Evolutionary conservation across 768 basidiomycete species (phyloP).

Genomic region (Dentipellis fragilis): DNA sequence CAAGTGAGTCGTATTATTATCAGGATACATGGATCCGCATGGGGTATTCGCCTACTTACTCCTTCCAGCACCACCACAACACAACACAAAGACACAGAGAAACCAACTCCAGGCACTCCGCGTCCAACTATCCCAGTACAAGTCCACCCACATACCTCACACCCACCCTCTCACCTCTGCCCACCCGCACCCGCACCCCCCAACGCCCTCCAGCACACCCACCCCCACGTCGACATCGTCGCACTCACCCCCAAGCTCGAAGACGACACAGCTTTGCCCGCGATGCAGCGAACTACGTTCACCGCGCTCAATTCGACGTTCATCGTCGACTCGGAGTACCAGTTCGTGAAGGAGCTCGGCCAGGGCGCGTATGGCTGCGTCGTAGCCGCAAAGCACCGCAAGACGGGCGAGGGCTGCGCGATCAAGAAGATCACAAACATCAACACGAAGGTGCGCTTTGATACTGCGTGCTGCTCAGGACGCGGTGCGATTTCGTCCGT

Average conservation of each 20-base stretch:
- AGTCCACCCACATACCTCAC: no score
- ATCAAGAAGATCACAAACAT: conserved; percentile 97
- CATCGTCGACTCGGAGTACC: conserved; percentile 80
- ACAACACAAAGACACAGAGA: no score
- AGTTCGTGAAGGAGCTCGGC: conserved; percentile 94
- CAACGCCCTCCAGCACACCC: not conserved
- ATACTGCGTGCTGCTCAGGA: no score
- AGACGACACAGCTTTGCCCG: not conserved
- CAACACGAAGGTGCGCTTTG: conserved; percentile 61
- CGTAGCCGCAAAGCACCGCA: conserved; percentile 73
- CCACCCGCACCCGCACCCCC: no score
- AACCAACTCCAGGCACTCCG: no score
- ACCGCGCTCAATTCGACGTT: conserved; percentile 80
- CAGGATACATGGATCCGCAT: no score
- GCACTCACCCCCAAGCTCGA: not conserved
- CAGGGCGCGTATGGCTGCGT: conserved; percentile 94
- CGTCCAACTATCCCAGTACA: no score
- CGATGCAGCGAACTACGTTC: conserved; percentile 70
- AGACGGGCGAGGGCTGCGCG: conserved; percentile 81
- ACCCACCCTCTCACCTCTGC: no score
- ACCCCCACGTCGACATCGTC: not conserved
- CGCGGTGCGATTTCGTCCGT: not conserved
- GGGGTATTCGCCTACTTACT: no score
- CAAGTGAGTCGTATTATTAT: no score
- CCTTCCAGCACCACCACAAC: no score